Evolutionary conservation across 352 stramenopile species (phyloP).

Genomic region (Globisporangium cystogenes): DNA sequence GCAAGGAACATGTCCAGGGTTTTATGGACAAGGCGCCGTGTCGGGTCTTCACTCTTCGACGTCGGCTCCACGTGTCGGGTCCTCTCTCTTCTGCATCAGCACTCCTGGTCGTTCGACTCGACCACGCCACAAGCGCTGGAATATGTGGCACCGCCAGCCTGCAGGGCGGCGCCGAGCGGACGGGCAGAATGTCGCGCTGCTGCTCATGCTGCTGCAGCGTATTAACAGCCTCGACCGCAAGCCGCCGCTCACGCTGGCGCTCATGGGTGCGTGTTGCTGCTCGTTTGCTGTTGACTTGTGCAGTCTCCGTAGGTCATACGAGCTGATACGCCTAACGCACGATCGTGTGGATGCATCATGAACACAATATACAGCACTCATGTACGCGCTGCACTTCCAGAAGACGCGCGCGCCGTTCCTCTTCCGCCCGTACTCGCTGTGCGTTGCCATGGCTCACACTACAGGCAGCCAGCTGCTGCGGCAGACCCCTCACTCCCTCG

Average conservation of each 20-base stretch:
- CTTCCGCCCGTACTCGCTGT: slow-evolving; percentile 48
- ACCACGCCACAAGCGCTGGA: not conserved
- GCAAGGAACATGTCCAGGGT: no score
- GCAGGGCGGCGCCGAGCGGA: not conserved
- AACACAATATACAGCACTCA: slow-evolving; percentile 32
- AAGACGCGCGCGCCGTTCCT: slow-evolving; percentile 24
- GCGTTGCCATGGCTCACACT: no score
- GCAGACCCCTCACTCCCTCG: not conserved
- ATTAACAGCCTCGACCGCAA: slow-evolving; percentile 59
- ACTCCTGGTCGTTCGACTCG: no score
- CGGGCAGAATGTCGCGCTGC: slow-evolving; percentile 19
- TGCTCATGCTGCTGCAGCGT: slow-evolving; percentile 32
- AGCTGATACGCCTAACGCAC: no score
- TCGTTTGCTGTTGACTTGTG: no score
- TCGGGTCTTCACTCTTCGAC: no score
- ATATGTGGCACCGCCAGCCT: not conserved
- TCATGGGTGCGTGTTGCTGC: slow-evolving; percentile 26
- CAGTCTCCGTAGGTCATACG: not conserved
- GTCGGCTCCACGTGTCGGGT: no score
- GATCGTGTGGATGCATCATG: no score
- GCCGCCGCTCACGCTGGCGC: slow-evolving; percentile 36
- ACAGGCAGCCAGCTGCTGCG: no score
- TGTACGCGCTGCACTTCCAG: slow-evolving; percentile 59
- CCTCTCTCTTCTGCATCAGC: no score
- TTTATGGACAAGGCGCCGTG: no score